These are phyloP conservation scores for Clonostachys sp. DNA, from an alignment of 2,329 filamentous ascomycete genomes.

Conservation along the genomic window DNA sequence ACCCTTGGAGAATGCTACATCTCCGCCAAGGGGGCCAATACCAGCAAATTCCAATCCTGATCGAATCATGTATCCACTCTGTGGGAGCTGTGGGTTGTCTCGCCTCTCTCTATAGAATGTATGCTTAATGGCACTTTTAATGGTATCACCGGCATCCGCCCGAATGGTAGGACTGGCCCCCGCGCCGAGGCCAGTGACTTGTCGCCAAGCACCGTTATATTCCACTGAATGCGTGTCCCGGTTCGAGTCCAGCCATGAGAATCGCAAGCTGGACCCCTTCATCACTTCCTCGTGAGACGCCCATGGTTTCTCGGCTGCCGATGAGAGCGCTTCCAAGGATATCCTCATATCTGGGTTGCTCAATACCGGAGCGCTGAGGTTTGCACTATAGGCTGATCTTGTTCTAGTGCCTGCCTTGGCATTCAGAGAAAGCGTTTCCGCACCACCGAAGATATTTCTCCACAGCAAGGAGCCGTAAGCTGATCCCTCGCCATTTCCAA, in stretches of 20 bases:
- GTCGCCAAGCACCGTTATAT: conserved; percentile 82
- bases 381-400: conserved; percentile 83
- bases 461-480: conserved; percentile 84
- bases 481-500: conserved; percentile 90
- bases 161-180: conserved; percentile 79
- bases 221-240: conserved; percentile 72
- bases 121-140: conserved; percentile 84
- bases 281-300: conserved; percentile 90
- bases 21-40: conserved; percentile 75
- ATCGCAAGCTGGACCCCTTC: conserved; percentile 70
- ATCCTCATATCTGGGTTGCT: conserved; percentile 79
- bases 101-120: conserved; percentile 75
- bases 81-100: conserved; percentile 81
- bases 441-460: conserved; percentile 92
- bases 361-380: conserved; percentile 75
- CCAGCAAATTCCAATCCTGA: conserved; percentile 81
- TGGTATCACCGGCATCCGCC: conserved; percentile 80
- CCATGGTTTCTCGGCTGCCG: conserved; percentile 84
- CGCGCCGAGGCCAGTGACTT: conserved; percentile 73
- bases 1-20: conserved; percentile 92
- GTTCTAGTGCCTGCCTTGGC: conserved; percentile 87
- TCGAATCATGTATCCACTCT: conserved; percentile 75
- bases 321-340: conserved; percentile 76
- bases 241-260: conserved; percentile 65
- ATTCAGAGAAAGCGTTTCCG: conserved; percentile 83